Evolutionary conservation across 1,139 yeast species (phyloP).

Genomic region (Taiozyma sp.): DNA sequence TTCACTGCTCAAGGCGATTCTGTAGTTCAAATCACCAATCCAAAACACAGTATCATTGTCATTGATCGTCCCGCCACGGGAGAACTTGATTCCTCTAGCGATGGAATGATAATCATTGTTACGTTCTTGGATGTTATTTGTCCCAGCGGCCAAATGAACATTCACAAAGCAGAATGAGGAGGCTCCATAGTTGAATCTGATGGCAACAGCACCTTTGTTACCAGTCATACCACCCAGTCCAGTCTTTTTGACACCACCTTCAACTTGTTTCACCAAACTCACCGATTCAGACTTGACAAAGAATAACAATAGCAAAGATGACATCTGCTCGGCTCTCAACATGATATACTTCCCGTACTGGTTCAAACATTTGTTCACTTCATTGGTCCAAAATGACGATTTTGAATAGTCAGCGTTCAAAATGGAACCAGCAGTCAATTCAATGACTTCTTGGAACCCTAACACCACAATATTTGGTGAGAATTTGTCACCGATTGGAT

Average conservation of each 20-base stretch:
- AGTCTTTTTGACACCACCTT: conserved; percentile 80
- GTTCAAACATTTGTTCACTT: conserved; percentile 52
- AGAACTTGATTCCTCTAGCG: conserved; percentile 35
- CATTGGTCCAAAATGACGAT: conserved; percentile 57
- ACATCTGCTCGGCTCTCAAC: conserved; percentile 80
- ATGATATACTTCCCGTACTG: conserved; percentile 49
- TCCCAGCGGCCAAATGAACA: conserved; percentile 92
- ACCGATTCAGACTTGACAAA: conserved; percentile 55
- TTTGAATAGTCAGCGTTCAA: conserved; percentile 62
- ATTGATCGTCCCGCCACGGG: conserved; percentile 44
- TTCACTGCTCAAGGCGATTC: conserved; percentile 66
- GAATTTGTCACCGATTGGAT: conserved; percentile 55
- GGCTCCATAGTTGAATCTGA: conserved; percentile 70
- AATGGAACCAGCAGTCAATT: conserved; percentile 80
- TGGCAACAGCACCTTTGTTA: conserved; percentile 91
- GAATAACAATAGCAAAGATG: conserved; percentile 70
- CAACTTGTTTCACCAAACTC: conserved; percentile 54
- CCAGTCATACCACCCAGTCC: conserved; percentile 96
- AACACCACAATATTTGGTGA: conserved; percentile 67
- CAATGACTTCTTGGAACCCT: conserved; percentile 92
- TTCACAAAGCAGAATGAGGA: conserved; percentile 75
- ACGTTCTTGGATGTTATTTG: conserved; percentile 68
- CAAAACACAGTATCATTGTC: conserved; percentile 89
- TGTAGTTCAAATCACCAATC: conserved; percentile 90
- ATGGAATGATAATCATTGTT: conserved; percentile 76